Evolutionary conservation across 179 eudicot species (phyloP).

Genomic region (Silene coronaria): DNA sequence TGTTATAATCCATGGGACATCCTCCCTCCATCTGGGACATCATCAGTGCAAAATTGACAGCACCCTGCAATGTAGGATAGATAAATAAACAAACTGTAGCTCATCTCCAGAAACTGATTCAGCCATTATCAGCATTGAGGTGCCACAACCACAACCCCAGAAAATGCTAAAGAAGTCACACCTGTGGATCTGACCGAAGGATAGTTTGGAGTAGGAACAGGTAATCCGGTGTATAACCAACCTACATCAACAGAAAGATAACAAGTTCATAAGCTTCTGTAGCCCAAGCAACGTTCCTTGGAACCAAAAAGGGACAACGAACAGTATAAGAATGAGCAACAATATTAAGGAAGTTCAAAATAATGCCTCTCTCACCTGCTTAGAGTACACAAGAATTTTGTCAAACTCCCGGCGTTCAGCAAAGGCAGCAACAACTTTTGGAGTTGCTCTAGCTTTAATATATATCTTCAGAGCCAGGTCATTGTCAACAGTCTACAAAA

Average conservation of each 20-base stretch:
- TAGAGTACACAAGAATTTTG: constrained; percentile 89
- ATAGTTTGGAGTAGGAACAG: constrained; percentile 92
- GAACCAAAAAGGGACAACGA: background rate
- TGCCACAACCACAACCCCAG: background rate
- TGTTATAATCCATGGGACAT: constrained; percentile 87
- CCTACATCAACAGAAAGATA: constrained; percentile 36
- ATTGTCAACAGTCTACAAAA: constrained; percentile 82
- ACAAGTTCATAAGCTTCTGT: background rate
- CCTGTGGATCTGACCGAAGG: constrained; percentile 93
- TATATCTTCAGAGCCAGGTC: constrained; percentile 90
- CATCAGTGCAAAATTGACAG: constrained; percentile 92
- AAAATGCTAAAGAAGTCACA: constrained; percentile 16
- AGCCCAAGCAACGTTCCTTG: background rate
- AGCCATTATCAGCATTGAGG: background rate
- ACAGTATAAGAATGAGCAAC: background rate
- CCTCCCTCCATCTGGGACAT: constrained; percentile 99
- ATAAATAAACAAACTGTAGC: background rate
- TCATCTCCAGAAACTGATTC: background rate
- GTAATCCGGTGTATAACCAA: constrained; percentile 94
- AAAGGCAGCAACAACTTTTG: constrained; percentile 96
- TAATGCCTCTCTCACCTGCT: constrained; percentile 50
- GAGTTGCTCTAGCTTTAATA: constrained; percentile 95
- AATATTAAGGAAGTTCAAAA: background rate
- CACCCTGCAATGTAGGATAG: constrained; percentile 50
- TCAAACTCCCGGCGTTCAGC: constrained; percentile 97